These are phyloP conservation scores for Ailanthus altissimus DNA, from an alignment of 345 rosid genomes.

Conservation along the genomic window DNA sequence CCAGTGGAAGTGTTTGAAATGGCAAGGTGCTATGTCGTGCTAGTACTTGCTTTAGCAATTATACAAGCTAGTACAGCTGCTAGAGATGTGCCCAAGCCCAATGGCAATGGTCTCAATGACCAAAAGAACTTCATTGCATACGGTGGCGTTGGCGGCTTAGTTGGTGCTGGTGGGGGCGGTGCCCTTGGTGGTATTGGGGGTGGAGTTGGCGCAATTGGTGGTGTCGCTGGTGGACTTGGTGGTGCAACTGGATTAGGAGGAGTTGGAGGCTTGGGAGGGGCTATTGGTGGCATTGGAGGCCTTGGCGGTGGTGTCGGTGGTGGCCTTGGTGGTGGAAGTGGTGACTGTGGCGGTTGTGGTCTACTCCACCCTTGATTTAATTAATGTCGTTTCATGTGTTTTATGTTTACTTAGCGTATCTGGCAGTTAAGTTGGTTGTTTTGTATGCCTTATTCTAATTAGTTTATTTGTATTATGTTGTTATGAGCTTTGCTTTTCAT, in stretches of 20 bases:
- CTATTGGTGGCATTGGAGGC: conserved; percentile 8
- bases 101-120: conserved; percentile 54
- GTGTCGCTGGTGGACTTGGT: conserved; percentile 26
- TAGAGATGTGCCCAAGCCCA: conserved; percentile 46
- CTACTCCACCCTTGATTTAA: conserved; percentile 6
- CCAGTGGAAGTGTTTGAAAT: background rate
- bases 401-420: background rate
- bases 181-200: conserved; percentile 31
- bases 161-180: conserved; percentile 25
- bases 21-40: conserved; percentile 24
- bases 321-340: conserved; percentile 10
- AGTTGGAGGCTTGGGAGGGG: background rate
- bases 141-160: conserved; percentile 60
- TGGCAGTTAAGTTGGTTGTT: background rate
- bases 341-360: conserved; percentile 3
- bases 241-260: conserved; percentile 27
- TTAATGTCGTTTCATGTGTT: background rate
- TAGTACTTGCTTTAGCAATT: conserved; percentile 21
- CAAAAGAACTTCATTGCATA: conserved; percentile 53
- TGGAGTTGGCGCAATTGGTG: conserved; percentile 33
- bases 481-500: background rate
- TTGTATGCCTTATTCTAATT: background rate
- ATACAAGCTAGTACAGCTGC: conserved; percentile 34
- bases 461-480: background rate
- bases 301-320: background rate